Evolutionary conservation across 1,139 yeast genomes (phyloP), one percentile per base, ranked within the genome.

Genomic region (Wickerhamiella infanticola): DNA sequence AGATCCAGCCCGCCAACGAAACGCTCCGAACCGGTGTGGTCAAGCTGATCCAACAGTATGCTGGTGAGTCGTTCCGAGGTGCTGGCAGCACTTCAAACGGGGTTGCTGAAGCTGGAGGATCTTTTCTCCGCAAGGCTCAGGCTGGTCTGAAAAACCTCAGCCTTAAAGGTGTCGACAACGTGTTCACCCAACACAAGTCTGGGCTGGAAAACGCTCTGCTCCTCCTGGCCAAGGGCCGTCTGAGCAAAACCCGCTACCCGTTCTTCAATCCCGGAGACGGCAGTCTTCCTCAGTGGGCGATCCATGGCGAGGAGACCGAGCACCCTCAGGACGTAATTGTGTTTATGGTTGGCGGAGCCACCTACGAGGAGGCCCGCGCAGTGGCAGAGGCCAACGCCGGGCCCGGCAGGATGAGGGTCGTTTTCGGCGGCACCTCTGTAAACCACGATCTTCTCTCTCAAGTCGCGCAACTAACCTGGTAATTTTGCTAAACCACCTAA

Each of bases 311-410:
- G 33, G 59, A 56, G 35, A 49, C 56, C 31, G 63, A 60, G 40
- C 52, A 69, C 43, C 72, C 83, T 1, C 93, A 81, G 58, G 94
- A 86, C 56, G 70, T 90, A 6, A 72, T 90, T 11, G 73, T 90
- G 1, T 90, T 82, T 60, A 68, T 88, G 48, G 77, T 85, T 45
- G 97, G 97, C 8, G 98, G 98, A 3, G 81, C 75, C 3, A 90
- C 97, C 0, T 86, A 77, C 58, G 97, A 88, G 61, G 99, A 90
- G 60, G 83, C 94, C 0, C 72, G 95, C 47, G 64, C 86, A 1
- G 78, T 86, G 3, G 76, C 83, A 48, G 85, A 85, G 53, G 69
- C 86, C 53, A 79, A 81, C 57, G 63, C 72, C 18, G 59, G 63
- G n/a, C 68, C 68, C 43, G 70, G 69, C 42, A 73, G 73, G 3